Base-by-base conservation (phyloP, 2,329 filamentous ascomycete species). In the Ophiostoma novo-ulmi region DNA sequence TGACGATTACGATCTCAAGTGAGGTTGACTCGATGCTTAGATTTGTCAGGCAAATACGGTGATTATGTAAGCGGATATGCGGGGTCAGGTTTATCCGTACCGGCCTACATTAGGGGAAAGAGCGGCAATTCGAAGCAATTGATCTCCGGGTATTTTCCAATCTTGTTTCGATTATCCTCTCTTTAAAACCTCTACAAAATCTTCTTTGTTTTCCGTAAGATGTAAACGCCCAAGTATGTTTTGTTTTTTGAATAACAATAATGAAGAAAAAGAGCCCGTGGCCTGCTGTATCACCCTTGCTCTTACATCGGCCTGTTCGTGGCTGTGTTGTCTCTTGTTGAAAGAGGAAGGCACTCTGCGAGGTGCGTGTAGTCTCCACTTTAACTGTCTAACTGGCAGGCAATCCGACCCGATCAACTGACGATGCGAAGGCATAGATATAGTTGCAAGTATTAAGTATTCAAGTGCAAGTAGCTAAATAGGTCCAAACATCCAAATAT, bases 281-380 rank as follows among this genome's bases (percentile, higher is more conserved):
- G 11, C 6, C 39, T n/a, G 41, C 11, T 55, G 22, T 58, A 22
- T 58, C 52, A 58, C 11, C 8, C 22, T 11, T n/a, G 2, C 8
- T 55, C 52, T 58, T 22, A 26, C 52, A 17, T 58, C 52, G 52
- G 52, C 22, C 52, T 58, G 8, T 20, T 44, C 20, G 31, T n/a
- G 39, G 26, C 22, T n/a, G 39, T 44, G 26, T 36, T 11, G 20
- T 5, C 14, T 35, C 13, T 41, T 5, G 20, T 44, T 58, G 44
- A 38, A 44, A 66, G 52, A 58, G 61, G 61, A 70, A 70, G 69
- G 61, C 61, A 22, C 69, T 63, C 36, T 31, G 52, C 13, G 52
- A 58, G 20, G 63, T 67, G n/a, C n/a, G 39, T 26, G n/a, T 10
- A 3, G 52, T 58, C 52, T 31, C 52, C 52, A 58, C 52, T 58